These are phyloP conservation scores for Eucalyptus grandis DNA, from an alignment of 345 rosid genomes.

Conservation along the genomic window DNA sequence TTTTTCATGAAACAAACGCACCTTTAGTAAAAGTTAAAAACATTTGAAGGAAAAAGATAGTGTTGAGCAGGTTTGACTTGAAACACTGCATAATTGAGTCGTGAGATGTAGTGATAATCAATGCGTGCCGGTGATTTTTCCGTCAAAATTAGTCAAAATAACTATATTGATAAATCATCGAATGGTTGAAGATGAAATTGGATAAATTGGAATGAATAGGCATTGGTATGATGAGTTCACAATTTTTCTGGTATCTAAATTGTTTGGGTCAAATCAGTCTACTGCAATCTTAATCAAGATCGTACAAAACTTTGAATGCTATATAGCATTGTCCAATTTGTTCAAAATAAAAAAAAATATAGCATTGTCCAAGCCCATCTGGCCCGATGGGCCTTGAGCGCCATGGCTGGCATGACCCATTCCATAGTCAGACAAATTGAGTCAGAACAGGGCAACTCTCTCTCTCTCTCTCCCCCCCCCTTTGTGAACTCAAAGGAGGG, in stretches of 20 bases:
- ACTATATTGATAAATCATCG: accelerated
- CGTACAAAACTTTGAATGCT: not conserved
- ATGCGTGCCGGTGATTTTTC: accelerated
- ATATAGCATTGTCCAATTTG: not conserved
- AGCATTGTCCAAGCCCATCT: not conserved
- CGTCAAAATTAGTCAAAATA: accelerated
- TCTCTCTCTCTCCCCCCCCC: not conserved
- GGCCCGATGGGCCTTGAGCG: not conserved
- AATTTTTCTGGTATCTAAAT: not conserved
- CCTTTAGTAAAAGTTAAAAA: not conserved
- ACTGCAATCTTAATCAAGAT: not conserved
- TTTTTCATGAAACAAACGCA: too few relatives aligned
- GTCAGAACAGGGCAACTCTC: not conserved
- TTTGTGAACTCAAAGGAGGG: not conserved
- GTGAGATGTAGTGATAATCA: not conserved
- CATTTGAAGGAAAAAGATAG: accelerated
- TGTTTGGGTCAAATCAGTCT: not conserved
- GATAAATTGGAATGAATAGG: not conserved
- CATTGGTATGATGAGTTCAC: accelerated
- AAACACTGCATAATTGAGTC: accelerated
- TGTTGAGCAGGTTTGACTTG: accelerated
- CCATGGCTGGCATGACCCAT: not conserved
- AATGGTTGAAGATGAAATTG: not conserved
- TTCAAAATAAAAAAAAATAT: too few relatives aligned
- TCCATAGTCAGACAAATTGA: not conserved